Conservation (phyloP, 2,329 filamentous ascomycete genomes). For the Ophiocordyceps unilateralis region DNA sequence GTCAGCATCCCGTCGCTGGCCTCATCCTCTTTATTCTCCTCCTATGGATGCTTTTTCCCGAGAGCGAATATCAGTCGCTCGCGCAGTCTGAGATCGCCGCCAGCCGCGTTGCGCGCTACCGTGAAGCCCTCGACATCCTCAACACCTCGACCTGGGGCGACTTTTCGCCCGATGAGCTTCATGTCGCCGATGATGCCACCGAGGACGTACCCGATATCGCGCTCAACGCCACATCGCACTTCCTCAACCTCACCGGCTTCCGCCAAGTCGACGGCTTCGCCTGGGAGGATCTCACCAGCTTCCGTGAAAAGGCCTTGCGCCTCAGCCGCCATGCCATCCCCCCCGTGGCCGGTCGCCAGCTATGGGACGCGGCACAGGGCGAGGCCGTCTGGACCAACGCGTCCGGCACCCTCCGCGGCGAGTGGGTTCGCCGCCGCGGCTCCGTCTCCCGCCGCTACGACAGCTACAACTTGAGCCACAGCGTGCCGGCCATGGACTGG, state of each 20-base stretch:
- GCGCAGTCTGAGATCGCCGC: slow-evolving; percentile 18
- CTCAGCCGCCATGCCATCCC: slow-evolving; percentile 37
- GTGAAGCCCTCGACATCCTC: slow-evolving; percentile 32
- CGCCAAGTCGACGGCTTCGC: slow-evolving; percentile 55
- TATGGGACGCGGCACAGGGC: slow-evolving; percentile 19
- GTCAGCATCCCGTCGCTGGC: slow-evolving; percentile 21
- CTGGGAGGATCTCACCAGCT: slow-evolving; percentile 56
- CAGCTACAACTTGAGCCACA: slow-evolving; percentile 45
- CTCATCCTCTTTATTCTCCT: slow-evolving; percentile 16
- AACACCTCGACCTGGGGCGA: slow-evolving; percentile 43
- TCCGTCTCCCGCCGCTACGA: slow-evolving; percentile 27
- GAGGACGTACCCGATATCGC: slow-evolving; percentile 6
- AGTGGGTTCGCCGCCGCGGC: slow-evolving; percentile 47
- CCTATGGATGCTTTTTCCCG: slow-evolving; percentile 22
- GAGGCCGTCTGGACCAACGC: slow-evolving; percentile 56
- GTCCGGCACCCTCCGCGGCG: slow-evolving; percentile 59
- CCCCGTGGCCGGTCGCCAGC: slow-evolving; percentile 21
- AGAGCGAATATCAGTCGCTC: slow-evolving; percentile 17
- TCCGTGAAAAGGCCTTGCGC: slow-evolving; percentile 46
- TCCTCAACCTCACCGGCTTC: slow-evolving; percentile 62
- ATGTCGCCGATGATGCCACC: slow-evolving; percentile 6
- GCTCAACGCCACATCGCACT: slow-evolving; percentile 13
- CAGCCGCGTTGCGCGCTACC: slow-evolving; percentile 32
- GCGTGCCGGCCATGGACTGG: slow-evolving; percentile 51
- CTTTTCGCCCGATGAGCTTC: slow-evolving; percentile 27